Base-by-base conservation (phyloP, 164 flowering plant species). In the Tetrastigma voinierianum region DNA sequence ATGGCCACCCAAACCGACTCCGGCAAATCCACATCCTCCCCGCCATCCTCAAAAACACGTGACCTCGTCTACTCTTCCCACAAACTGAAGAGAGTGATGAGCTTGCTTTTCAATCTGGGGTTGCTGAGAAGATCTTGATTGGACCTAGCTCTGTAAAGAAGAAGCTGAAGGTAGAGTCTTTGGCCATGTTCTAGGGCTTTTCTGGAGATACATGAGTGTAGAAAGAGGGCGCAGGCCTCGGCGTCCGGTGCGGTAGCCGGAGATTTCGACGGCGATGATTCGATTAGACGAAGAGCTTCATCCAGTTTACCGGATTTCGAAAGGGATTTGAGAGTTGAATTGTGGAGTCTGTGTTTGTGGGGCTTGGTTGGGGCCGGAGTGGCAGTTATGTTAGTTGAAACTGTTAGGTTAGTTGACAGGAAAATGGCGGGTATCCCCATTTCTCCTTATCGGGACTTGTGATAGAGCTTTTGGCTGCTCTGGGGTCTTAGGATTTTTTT, bases 61-160 rank as follows among this genome's bases (percentile, higher is more conserved):
- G 73, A 20, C 84, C 74, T 76, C n/a, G 18, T 73, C 72, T 11
- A 82, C 47, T 51, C 57, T 54, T 62, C n/a, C 83, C 80, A 21
- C 83, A 79, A 60, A 68, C 69, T 2, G 74, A 54, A 83, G 51
- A n/a, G n/a, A 15, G 86, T 83, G 53, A 83, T 77, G 46, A 83
- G 63, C 67, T 78, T 81, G 73, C 72, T 32, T 51, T 69, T n/a
- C n/a, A 17, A 83, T 15, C 9, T 64, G 58, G 79, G 78, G 45
- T 69, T 60, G 13, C 19, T 51, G 63, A 78, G 74, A 12, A 76
- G 63, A 10, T 32, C 16, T 2, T 18, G 9, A 12, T 17, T 23
- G 6, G 13, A 16, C 46, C 40, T 23, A 7, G 17, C 51, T 56
- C 53, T 57, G 12, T 46, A 21, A 17, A 60, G 57, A 18, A 73